A percentile compares a stretch with the other conserved stretches of the same genome.
These are phyloP conservation scores for Cryptosporidium sp. DNA, from an alignment of 169 alveolate genomes.

Conservation along the genomic window DNA sequence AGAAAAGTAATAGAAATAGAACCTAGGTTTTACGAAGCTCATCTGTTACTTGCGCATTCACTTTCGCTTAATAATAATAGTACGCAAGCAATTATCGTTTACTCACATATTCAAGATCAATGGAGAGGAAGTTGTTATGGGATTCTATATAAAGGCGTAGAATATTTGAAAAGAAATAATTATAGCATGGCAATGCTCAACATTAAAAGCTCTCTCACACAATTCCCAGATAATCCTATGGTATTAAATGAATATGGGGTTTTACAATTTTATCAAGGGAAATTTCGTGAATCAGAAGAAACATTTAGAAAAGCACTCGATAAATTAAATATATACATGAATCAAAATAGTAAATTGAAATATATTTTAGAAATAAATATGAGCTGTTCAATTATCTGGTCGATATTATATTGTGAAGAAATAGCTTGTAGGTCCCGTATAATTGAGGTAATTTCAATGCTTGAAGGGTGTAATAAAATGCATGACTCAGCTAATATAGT, in stretches of 20 bases:
- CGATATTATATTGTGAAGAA: slow-evolving; percentile 16
- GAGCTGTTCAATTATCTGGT: slow-evolving; percentile 51
- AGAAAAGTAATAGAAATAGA: slow-evolving; percentile 61
- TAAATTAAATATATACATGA: background rate
- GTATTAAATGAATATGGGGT: slow-evolving; percentile 62
- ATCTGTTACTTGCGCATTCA: slow-evolving; percentile 58
- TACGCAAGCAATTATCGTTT: slow-evolving; percentile 40
- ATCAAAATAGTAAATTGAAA: background rate
- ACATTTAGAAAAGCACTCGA: slow-evolving; percentile 34
- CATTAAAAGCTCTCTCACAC: slow-evolving; percentile 12
- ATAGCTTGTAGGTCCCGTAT: background rate
- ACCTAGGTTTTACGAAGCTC: slow-evolving; percentile 71
- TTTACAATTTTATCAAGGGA: slow-evolving; percentile 29
- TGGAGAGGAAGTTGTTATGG: slow-evolving; percentile 69
- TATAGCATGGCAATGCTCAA: slow-evolving; percentile 18
- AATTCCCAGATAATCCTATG: slow-evolving; percentile 13
- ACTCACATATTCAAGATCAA: slow-evolving; percentile 34
- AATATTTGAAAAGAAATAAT: slow-evolving; percentile 26
- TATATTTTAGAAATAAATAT: slow-evolving; percentile 29
- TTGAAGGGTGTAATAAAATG: background rate
- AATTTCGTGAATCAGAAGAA: slow-evolving; percentile 9
- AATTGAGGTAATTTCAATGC: slow-evolving; percentile 25
- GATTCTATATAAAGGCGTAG: slow-evolving; percentile 51
- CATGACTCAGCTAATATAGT: background rate
- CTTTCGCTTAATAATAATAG: slow-evolving; percentile 51